Conservation (phyloP, 441 rosid genomes). For the Heliophila coronopifolia region DNA sequence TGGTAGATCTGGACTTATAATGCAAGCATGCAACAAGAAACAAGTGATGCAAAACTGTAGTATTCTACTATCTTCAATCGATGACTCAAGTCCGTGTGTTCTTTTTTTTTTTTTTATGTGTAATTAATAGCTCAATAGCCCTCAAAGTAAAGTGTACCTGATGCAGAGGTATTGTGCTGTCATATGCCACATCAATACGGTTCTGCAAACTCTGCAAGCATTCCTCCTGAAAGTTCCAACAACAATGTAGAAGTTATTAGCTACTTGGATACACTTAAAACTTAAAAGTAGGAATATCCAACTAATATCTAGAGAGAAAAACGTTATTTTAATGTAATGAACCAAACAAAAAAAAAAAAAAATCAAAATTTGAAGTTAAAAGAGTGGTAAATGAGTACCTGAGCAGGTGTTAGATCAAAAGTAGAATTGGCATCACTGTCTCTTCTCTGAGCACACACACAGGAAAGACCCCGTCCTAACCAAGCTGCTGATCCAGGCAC, state of each 20-base stretch:
- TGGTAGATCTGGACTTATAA: not conserved
- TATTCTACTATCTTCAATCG: not conserved
- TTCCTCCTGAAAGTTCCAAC: conserved; percentile 60
- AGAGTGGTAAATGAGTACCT: conserved; percentile 39
- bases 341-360: no score
- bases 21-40: not conserved
- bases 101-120: no score
- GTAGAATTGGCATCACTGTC: conserved; percentile 79
- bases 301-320: not conserved
- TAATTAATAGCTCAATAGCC: not conserved
- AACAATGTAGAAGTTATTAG: conserved; percentile 1
- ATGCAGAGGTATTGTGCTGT: conserved; percentile 69
- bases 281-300: conserved; percentile 2
- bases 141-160: conserved; percentile 44
- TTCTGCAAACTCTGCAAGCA: conserved; percentile 72
- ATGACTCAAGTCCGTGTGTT: not conserved
- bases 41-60: not conserved
- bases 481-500: conserved; percentile 98
- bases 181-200: conserved; percentile 82
- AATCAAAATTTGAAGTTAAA: not conserved
- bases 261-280: not conserved
- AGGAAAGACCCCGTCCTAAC: conserved; percentile 94
- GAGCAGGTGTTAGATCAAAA: conserved; percentile 83
- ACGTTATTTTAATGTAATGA: not conserved
- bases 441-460: conserved; percentile 93